A percentile compares a stretch with the other conserved stretches of the same genome.
These are phyloP conservation scores for Solanum piurae DNA, from an alignment of 257 asterid species.

Conservation along the genomic window DNA sequence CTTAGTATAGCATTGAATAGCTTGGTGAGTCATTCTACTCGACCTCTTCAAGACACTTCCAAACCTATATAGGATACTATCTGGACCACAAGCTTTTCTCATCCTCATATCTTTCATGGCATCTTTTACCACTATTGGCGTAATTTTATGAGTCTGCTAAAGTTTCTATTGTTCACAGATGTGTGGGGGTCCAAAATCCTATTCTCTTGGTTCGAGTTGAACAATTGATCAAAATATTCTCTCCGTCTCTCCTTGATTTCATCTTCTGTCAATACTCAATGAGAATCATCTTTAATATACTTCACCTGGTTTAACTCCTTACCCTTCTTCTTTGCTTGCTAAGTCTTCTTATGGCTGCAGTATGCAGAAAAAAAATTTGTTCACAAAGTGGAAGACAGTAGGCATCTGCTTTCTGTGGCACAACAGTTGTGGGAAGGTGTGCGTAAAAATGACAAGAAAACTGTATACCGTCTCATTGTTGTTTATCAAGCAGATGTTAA, in stretches of 20 bases:
- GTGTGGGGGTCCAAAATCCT: background rate
- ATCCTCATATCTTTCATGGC: background rate
- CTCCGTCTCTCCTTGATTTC: background rate
- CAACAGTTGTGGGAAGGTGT: slow-evolving; percentile 77
- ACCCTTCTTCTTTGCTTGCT: background rate
- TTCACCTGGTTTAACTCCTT: background rate
- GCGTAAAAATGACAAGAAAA: slow-evolving; percentile 58
- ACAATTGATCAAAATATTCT: background rate
- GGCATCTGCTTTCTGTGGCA: slow-evolving; percentile 46
- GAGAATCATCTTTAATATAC: background rate
- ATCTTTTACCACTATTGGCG: background rate
- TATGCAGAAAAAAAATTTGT: slow-evolving; percentile 66
- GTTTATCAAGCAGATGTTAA: slow-evolving; percentile 57
- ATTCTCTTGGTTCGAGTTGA: background rate
- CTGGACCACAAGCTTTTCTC: background rate
- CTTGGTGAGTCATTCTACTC: background rate
- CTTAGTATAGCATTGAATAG: background rate
- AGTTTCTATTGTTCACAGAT: background rate
- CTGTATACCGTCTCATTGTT: slow-evolving; percentile 70
- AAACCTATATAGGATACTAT: background rate
- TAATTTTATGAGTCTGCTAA: background rate
- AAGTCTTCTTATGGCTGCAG: slow-evolving; percentile 26
- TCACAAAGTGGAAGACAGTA: slow-evolving; percentile 37
- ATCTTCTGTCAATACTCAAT: background rate
- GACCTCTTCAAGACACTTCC: background rate